Conservation (phyloP, 768 basidiomycete genomes). For the Trametes cinnabarina region DNA sequence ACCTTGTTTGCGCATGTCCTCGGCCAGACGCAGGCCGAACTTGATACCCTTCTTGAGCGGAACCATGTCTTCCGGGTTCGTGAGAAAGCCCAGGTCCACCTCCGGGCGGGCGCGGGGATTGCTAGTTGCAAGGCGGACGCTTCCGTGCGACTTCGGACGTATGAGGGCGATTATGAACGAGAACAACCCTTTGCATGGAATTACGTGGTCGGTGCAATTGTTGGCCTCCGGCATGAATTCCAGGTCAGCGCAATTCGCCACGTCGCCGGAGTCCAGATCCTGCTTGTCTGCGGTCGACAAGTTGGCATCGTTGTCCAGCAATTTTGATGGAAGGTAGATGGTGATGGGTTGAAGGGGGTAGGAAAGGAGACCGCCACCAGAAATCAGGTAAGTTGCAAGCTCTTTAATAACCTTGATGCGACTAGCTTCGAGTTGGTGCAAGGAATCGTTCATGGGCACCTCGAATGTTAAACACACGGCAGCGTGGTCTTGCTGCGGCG, state of each 20-base stretch:
- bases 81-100: slow-evolving; percentile 32
- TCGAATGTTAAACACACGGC: slow-evolving; percentile 34
- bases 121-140: slow-evolving; percentile 29
- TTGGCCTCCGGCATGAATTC: slow-evolving; percentile 34
- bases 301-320: not conserved
- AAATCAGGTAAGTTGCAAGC: slow-evolving; percentile 32
- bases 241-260: slow-evolving; percentile 36
- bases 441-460: slow-evolving; percentile 33
- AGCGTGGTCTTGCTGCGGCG: slow-evolving; percentile 39
- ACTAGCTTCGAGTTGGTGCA: slow-evolving; percentile 26
- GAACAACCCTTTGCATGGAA: slow-evolving; percentile 17
- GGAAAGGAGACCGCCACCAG: slow-evolving; percentile 31
- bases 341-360: slow-evolving; percentile 8
- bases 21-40: slow-evolving; percentile 20
- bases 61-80: slow-evolving; percentile 25
- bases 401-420: slow-evolving; percentile 29
- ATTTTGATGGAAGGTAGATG: not conserved
- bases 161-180: slow-evolving; percentile 24
- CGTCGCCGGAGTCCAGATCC: not conserved
- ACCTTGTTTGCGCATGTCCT: slow-evolving; percentile 13
- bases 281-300: not conserved
- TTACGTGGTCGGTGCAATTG: slow-evolving; percentile 13
- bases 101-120: slow-evolving; percentile 31
- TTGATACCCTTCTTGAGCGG: slow-evolving; percentile 24
- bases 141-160: slow-evolving; percentile 26